Conservation (phyloP, 2,329 filamentous ascomycete species). For the Nannizzia gypsea region DNA sequence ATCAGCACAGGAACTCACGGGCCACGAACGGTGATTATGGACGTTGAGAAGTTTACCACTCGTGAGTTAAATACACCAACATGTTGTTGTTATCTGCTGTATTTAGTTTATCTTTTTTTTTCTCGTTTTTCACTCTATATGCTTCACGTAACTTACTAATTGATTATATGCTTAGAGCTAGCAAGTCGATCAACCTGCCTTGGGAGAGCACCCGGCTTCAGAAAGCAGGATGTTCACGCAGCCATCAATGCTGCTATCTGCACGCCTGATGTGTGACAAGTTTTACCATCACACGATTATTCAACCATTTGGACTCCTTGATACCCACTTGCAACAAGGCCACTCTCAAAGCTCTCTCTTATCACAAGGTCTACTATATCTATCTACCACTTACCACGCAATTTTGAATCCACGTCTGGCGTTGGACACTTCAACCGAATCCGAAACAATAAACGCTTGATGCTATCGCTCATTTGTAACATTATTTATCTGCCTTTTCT, state of each 20-base stretch:
- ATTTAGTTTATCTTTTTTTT: too few relatives aligned
- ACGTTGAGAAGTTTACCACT: conserved; percentile 21
- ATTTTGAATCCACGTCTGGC: too few relatives aligned
- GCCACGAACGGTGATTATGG: conserved; percentile 12
- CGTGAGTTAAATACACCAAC: conserved; percentile 15
- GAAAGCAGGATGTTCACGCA: conserved; percentile 23
- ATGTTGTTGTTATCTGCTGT: too few relatives aligned
- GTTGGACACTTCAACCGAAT: too few relatives aligned
- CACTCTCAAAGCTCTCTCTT: too few relatives aligned
- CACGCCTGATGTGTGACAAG: not conserved
- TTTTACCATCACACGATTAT: not conserved
- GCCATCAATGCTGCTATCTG: conserved; percentile 17
- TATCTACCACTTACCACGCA: too few relatives aligned
- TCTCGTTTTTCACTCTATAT: too few relatives aligned
- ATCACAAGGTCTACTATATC: too few relatives aligned
- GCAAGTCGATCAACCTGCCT: conserved; percentile 21
- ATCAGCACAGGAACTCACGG: not conserved
- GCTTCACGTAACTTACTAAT: not conserved
- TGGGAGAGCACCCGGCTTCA: conserved; percentile 26
- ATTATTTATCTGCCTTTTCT: not conserved
- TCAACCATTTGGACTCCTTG: too few relatives aligned
- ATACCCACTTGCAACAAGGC: too few relatives aligned
- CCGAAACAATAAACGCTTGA: not conserved
- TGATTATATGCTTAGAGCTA: conserved; percentile 15
- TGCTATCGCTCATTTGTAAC: not conserved